A percentile compares a stretch with the other conserved stretches of the same genome.
phyloP scores from a whole-genome alignment of 768 basidiomycete genomes.

The Auriscalpium microsporum region DNA sequence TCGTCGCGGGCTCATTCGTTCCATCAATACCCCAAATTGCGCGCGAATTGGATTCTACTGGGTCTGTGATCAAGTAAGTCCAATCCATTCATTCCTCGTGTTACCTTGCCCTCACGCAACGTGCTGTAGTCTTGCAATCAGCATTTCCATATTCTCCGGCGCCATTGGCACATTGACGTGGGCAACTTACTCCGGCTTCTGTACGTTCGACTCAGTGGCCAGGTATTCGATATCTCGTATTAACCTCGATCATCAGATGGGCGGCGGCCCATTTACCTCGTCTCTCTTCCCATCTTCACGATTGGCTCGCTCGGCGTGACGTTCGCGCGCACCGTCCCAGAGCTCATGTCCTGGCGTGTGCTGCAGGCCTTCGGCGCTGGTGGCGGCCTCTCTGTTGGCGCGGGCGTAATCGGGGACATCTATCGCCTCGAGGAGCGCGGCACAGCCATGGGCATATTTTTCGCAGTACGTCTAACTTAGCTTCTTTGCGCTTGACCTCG shows the following conservation, averaged over 20 bases:
- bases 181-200: slow-evolving; percentile 7
- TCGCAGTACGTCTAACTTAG: slow-evolving; percentile 30
- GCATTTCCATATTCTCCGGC: slow-evolving; percentile 3
- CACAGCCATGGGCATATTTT: slow-evolving; percentile 50
- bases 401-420: slow-evolving; percentile 58
- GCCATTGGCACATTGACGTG: slow-evolving; percentile 6
- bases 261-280: slow-evolving; percentile 49
- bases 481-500: neutral
- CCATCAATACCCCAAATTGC: slow-evolving; percentile 72
- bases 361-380: slow-evolving; percentile 63
- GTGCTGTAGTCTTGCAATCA: slow-evolving; percentile 3
- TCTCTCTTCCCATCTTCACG: slow-evolving; percentile 48
- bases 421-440: slow-evolving; percentile 57
- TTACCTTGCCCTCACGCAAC: neutral
- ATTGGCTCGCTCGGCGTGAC: slow-evolving; percentile 57
- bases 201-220: neutral
- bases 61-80: slow-evolving; percentile 45
- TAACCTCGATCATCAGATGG: slow-evolving; percentile 40
- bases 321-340: slow-evolving; percentile 30
- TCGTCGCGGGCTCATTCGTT: slow-evolving; percentile 61
- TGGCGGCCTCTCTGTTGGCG: slow-evolving; percentile 48
- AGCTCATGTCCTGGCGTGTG: slow-evolving; percentile 53
- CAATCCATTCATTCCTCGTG: neutral
- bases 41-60: slow-evolving; percentile 49
- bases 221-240: neutral